Percentiles rank a stretch among this genome's conserved stretches.
Conservation (phyloP, 129 eudicot species). For the Helianthus annuus region DNA sequence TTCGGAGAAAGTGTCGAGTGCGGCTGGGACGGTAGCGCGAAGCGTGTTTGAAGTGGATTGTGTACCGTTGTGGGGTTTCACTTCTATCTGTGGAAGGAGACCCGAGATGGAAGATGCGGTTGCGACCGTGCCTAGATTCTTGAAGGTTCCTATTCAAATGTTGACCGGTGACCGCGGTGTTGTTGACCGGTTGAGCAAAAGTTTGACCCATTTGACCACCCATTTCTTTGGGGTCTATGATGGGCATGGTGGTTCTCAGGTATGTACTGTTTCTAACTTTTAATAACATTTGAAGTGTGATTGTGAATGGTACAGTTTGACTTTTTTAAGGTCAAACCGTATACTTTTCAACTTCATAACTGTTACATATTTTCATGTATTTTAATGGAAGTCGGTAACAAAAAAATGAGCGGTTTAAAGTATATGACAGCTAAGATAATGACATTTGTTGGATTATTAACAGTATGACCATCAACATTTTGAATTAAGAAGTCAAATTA, state of each 20-base stretch:
- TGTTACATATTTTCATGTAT: neutral
- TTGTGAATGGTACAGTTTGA: slow-evolving; percentile 17
- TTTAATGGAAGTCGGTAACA: neutral
- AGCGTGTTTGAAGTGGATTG: slow-evolving; percentile 80
- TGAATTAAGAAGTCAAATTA: slow-evolving; percentile 9
- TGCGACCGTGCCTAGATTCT: slow-evolving; percentile 65
- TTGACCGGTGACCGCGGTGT: slow-evolving; percentile 51
- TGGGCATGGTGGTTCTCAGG: slow-evolving; percentile 95
- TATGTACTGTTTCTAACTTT: slow-evolving; percentile 7
- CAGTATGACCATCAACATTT: neutral
- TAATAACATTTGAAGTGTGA: slow-evolving; percentile 8
- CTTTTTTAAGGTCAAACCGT: slow-evolving; percentile 11
- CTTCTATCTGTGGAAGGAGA: slow-evolving; percentile 73
- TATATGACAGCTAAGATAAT: slow-evolving; percentile 7
- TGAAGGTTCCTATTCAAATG: slow-evolving; percentile 67
- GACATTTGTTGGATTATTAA: slow-evolving; percentile 18
- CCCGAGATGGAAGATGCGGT: slow-evolving; percentile 86
- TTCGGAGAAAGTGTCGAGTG: slow-evolving; percentile 42
- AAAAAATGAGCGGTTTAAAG: neutral
- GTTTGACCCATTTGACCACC: slow-evolving; percentile 63
- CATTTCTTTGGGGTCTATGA: slow-evolving; percentile 91
- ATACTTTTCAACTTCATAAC: neutral
- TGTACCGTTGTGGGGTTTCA: slow-evolving; percentile 78
- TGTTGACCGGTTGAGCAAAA: slow-evolving; percentile 40
- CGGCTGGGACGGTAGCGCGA: slow-evolving; percentile 36